Evolutionary conservation across 1,139 yeast genomes (phyloP).

Genomic region (Suhomyces maxii): DNA sequence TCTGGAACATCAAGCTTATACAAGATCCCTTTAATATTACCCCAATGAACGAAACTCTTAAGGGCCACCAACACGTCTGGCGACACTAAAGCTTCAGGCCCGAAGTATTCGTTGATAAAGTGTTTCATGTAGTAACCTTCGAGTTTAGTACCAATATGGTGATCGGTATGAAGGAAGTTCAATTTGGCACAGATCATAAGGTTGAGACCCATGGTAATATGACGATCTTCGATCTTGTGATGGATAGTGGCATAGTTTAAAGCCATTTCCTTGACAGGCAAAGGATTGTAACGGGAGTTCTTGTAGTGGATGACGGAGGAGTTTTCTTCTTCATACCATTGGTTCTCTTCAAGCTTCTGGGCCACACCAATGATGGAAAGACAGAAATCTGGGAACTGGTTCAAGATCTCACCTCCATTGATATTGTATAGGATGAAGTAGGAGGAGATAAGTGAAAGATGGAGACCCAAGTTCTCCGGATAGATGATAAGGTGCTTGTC

Average conservation of each 20-base stretch:
- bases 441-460: slow-evolving; percentile 43
- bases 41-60: slow-evolving; percentile 59
- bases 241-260: slow-evolving; percentile 25
- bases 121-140: slow-evolving; percentile 48
- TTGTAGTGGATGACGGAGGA: slow-evolving; percentile 43
- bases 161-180: slow-evolving; percentile 59
- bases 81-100: slow-evolving; percentile 40
- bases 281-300: slow-evolving; percentile 33
- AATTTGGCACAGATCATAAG: slow-evolving; percentile 49
- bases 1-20: slow-evolving; percentile 45
- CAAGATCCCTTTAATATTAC: slow-evolving; percentile 50
- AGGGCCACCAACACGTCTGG: slow-evolving; percentile 49
- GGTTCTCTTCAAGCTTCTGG: slow-evolving; percentile 45
- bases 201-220: slow-evolving; percentile 44
- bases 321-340: slow-evolving; percentile 52
- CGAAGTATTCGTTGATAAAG: slow-evolving; percentile 42
- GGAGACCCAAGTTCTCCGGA: slow-evolving; percentile 34
- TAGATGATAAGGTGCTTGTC: slow-evolving; percentile 51
- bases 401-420: slow-evolving; percentile 36
- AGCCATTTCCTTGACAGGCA: slow-evolving; percentile 29
- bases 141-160: slow-evolving; percentile 51
- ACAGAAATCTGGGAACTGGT: slow-evolving; percentile 43
- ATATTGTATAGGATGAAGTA: slow-evolving; percentile 42
- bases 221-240: slow-evolving; percentile 24
- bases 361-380: slow-evolving; percentile 53